These are phyloP conservation scores for Verticillium tricorpus DNA, from an alignment of 2,329 filamentous ascomycete species.

Conservation along the genomic window DNA sequence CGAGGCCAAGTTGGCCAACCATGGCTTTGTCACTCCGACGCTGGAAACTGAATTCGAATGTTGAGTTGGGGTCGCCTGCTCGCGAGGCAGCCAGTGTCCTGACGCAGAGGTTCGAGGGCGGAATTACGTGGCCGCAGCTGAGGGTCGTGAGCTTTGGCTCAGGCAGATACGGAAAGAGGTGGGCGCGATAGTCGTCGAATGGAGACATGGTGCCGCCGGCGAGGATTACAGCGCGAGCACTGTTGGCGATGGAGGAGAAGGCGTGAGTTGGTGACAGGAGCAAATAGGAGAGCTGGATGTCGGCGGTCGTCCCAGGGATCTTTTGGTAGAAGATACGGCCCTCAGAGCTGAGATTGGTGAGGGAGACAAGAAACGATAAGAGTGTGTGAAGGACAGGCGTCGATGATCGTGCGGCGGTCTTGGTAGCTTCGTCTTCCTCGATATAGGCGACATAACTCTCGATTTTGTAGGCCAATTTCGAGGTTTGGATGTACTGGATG, in stretches of 20 bases:
- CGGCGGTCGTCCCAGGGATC: constrained; percentile 23
- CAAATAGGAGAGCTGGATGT: constrained; percentile 72
- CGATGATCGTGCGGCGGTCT: constrained; percentile 29
- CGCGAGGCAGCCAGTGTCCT: constrained; percentile 57
- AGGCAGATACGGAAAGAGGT: constrained; percentile 75
- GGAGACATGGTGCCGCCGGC: constrained; percentile 98
- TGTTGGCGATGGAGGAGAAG: constrained; percentile 81
- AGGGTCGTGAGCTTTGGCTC: constrained; percentile 66
- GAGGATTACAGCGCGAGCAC: constrained; percentile 81
- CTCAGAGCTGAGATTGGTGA: constrained; percentile 80
- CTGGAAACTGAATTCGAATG: constrained; percentile 85
- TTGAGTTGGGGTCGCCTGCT: constrained; percentile 32
- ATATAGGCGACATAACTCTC: constrained; percentile 75
- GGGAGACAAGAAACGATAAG: constrained; percentile 64
- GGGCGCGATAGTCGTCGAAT: constrained; percentile 82
- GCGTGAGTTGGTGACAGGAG: constrained; percentile 88
- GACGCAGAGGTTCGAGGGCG: constrained; percentile 72
- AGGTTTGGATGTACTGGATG: constrained; percentile 81
- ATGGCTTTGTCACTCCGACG: constrained; percentile 65
- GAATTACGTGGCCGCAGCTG: constrained; percentile 94
- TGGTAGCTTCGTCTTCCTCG: constrained; percentile 39
- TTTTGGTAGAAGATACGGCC: constrained; percentile 63
- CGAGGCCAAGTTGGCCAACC: constrained; percentile 69
- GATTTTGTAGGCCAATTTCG: constrained; percentile 89
- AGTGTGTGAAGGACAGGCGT: constrained; percentile 52